Percentiles rank a stretch among this genome's conserved stretches.
Evolutionary conservation across 164 flowering plant genomes (phyloP).

Genomic region (Cinnamomum chago): DNA sequence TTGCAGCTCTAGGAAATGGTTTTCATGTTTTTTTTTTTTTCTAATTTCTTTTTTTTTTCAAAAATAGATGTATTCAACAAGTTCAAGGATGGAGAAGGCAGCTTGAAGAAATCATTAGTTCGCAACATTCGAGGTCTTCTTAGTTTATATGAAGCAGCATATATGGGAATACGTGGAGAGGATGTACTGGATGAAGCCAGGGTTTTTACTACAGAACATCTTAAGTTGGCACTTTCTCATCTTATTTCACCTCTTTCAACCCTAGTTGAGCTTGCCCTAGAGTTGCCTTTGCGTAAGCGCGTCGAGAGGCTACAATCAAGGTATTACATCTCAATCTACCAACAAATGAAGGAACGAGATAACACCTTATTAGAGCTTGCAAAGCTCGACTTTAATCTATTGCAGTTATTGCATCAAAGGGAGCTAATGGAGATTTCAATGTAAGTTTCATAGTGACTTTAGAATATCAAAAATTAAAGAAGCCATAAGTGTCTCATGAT

Average conservation of each 20-base stretch:
- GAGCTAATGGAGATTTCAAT: slow-evolving; percentile 15
- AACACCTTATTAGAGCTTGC: slow-evolving; percentile 9
- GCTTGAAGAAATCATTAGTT: slow-evolving; percentile 17
- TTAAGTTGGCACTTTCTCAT: slow-evolving; percentile 3
- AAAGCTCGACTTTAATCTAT: slow-evolving; percentile 9
- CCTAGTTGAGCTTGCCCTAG: slow-evolving; percentile 16
- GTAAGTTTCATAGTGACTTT: slow-evolving; percentile 9
- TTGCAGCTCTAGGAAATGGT: neutral
- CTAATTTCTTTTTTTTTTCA: neutral
- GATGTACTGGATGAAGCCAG: slow-evolving; percentile 24
- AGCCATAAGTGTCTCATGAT: too few species aligned
- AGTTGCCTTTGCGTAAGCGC: slow-evolving; percentile 12
- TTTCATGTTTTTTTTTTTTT: neutral
- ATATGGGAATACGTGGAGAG: slow-evolving; percentile 17
- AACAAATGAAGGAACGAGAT: slow-evolving; percentile 4
- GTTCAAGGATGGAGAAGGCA: slow-evolving; percentile 32
- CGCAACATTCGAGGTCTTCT: slow-evolving; percentile 14
- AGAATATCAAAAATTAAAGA: too few species aligned
- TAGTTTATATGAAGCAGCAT: slow-evolving; percentile 23
- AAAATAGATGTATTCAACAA: slow-evolving; percentile 10
- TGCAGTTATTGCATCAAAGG: slow-evolving; percentile 19
- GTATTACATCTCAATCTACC: slow-evolving; percentile 14
- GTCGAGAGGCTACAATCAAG: slow-evolving; percentile 15
- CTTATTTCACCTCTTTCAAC: slow-evolving; percentile 6
- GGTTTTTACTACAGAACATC: slow-evolving; percentile 15